Conservation (phyloP, 2,329 filamentous ascomycete species). For the Penicillium sp. region DNA sequence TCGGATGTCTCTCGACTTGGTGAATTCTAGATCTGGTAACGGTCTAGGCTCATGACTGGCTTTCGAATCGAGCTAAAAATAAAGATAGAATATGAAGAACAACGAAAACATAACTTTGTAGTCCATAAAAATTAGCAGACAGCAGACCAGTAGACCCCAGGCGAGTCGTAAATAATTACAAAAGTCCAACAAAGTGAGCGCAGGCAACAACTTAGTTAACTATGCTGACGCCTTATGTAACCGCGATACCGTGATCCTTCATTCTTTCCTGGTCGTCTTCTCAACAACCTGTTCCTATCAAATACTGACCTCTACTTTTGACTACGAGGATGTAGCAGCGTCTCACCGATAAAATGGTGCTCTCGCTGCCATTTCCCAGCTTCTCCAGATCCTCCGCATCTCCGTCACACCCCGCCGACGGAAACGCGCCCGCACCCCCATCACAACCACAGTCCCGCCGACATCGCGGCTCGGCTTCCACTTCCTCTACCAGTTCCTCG, state of each 20-base stretch:
- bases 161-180: neutral
- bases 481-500: constrained; percentile 15
- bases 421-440: constrained; percentile 12
- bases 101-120: neutral
- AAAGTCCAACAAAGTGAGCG: neutral
- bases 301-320: neutral
- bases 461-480: constrained; percentile 14
- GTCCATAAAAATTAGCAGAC: neutral
- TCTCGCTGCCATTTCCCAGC: constrained; percentile 36
- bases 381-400: constrained; percentile 31
- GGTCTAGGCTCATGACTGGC: neutral
- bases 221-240: constrained; percentile 5
- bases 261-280: constrained; percentile 1
- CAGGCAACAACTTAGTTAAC: neutral
- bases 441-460: constrained; percentile 4
- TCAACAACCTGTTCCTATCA: neutral
- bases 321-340: constrained; percentile 33
- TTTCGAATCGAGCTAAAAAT: neutral
- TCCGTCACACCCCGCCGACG: constrained; percentile 29
- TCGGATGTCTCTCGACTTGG: neutral
- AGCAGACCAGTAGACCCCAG: neutral
- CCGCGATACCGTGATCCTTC: constrained; percentile 1
- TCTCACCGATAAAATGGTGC: constrained; percentile 33
- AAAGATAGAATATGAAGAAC: neutral
- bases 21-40: neutral